These are phyloP conservation scores for Termitomyces sp. DNA, from an alignment of 768 basidiomycete genomes.

Conservation along the genomic window DNA sequence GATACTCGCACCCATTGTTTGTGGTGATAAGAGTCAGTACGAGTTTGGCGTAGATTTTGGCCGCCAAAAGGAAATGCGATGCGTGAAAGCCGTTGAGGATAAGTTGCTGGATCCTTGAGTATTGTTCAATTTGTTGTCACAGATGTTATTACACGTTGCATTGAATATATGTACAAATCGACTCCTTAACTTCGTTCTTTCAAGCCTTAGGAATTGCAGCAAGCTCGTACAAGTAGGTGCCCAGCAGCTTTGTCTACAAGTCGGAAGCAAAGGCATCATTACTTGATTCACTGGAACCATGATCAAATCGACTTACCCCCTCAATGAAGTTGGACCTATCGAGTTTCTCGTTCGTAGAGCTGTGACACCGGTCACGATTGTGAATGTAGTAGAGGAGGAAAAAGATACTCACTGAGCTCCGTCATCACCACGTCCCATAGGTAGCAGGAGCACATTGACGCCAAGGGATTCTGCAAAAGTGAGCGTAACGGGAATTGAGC, in stretches of 20 bases:
- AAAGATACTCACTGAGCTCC: constrained; percentile 75
- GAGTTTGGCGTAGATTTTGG: too few relatives aligned
- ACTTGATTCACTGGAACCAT: not conserved
- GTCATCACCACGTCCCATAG: constrained; percentile 93
- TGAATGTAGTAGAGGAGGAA: not conserved
- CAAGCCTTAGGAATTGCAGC: constrained; percentile 26
- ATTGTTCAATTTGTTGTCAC: not conserved
- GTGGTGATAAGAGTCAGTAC: too few relatives aligned
- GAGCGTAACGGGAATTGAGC: constrained; percentile 90
- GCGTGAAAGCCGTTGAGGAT: too few relatives aligned
- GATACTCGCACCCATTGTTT: too few relatives aligned
- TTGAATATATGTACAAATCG: not conserved
- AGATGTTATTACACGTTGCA: not conserved
- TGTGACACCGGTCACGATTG: constrained; percentile 24
- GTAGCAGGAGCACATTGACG: constrained; percentile 85
- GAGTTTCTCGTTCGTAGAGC: constrained; percentile 94
- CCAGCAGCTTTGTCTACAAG: constrained; percentile 67
- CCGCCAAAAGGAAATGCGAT: too few relatives aligned
- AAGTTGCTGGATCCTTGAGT: not conserved
- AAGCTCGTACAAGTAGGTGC: constrained; percentile 80
- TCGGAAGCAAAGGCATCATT: not conserved
- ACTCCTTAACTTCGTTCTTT: not conserved
- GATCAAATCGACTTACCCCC: constrained; percentile 49
- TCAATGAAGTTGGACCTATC: constrained; percentile 88
- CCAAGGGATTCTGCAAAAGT: constrained; percentile 88